Percentiles rank a stretch among this genome's conserved stretches.
phyloP scores from a whole-genome alignment of 768 basidiomycete genomes.

The Tulasnella sp. region DNA sequence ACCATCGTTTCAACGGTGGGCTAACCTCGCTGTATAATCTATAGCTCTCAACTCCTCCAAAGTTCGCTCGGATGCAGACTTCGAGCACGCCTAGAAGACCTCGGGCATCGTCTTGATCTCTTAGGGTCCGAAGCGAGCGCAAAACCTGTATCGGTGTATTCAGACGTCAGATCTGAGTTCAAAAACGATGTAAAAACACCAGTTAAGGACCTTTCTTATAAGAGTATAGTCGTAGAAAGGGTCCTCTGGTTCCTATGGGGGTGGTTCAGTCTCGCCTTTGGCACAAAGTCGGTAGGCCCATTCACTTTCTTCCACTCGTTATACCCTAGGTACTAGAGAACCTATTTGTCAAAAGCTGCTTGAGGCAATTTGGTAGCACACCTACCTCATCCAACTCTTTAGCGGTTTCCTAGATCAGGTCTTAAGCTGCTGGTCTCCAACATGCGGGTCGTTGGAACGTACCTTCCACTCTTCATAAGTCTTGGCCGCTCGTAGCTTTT shows the following conservation, averaged over 20 bases:
- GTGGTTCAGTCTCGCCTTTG: neutral
- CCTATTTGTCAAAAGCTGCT: neutral
- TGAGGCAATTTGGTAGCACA: neutral
- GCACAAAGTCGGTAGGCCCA: neutral
- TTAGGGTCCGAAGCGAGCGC: slow-evolving; percentile 54
- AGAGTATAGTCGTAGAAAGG: slow-evolving; percentile 86
- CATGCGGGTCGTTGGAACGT: neutral
- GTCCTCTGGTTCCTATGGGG: slow-evolving; percentile 52
- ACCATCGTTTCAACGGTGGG: neutral
- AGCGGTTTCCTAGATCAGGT: slow-evolving; percentile 40
- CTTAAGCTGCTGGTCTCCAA: neutral
- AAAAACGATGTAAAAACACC: neutral
- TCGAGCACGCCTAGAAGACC: slow-evolving; percentile 85
- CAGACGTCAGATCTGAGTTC: neutral
- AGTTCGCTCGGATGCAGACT: slow-evolving; percentile 82
- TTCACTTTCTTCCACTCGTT: slow-evolving; percentile 70
- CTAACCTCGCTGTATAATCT: slow-evolving; percentile 79
- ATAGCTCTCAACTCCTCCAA: slow-evolving; percentile 82
- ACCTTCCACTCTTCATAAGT: slow-evolving; percentile 85
- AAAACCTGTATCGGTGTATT: slow-evolving; percentile 39
- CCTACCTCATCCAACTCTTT: slow-evolving; percentile 49
- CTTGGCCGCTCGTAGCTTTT: slow-evolving; percentile 57
- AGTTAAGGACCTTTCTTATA: slow-evolving; percentile 48
- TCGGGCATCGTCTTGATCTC: slow-evolving; percentile 69
- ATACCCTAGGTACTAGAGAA: slow-evolving; percentile 51